phyloP scores from a whole-genome alignment of 2,329 filamentous ascomycete genomes.

The Didymella sp. region DNA sequence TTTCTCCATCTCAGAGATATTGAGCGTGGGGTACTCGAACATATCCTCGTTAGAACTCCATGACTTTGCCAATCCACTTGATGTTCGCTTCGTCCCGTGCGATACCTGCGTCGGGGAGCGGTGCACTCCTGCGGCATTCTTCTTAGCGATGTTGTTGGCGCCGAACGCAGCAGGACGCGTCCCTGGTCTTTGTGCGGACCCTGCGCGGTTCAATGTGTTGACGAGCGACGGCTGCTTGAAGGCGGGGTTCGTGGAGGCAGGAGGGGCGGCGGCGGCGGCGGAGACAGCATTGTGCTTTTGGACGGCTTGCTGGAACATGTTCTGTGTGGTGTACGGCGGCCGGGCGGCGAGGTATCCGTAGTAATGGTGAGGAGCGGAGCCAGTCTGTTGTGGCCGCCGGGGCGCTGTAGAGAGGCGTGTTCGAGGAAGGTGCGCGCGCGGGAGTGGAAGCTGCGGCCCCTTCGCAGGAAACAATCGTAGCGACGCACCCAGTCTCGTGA shows the following conservation, averaged over 20 bases:
- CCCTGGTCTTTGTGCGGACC: slow-evolving; percentile 38
- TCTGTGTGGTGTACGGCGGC: slow-evolving; percentile 26
- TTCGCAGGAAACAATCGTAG: slow-evolving; percentile 40
- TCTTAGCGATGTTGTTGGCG: slow-evolving; percentile 45
- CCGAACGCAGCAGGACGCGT: slow-evolving; percentile 40
- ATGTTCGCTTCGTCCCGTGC: slow-evolving; percentile 54
- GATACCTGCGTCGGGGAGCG: slow-evolving; percentile 21
- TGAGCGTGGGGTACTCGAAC: slow-evolving; percentile 41
- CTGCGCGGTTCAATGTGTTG: slow-evolving; percentile 52
- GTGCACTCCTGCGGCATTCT: slow-evolving; percentile 24
- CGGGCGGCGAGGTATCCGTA: slow-evolving; percentile 28
- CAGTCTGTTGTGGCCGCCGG: slow-evolving; percentile 10
- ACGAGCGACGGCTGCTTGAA: slow-evolving; percentile 41
- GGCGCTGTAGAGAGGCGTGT: slow-evolving; percentile 22
- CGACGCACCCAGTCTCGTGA: slow-evolving; percentile 41
- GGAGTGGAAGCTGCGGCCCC: slow-evolving; percentile 29
- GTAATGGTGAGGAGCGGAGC: slow-evolving; percentile 15
- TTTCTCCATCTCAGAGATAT: slow-evolving; percentile 35
- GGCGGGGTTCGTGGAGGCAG: slow-evolving; percentile 30
- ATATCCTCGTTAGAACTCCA: slow-evolving; percentile 46
- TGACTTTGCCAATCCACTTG: slow-evolving; percentile 56
- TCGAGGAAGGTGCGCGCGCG: slow-evolving; percentile 31
- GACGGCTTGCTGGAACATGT: slow-evolving; percentile 53
- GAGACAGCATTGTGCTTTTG: slow-evolving; percentile 48
- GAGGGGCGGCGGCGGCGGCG: slow-evolving; percentile 25